phyloP scores from a whole-genome alignment of 2,329 filamentous ascomycete genomes.

The Venturia nashicola region DNA sequence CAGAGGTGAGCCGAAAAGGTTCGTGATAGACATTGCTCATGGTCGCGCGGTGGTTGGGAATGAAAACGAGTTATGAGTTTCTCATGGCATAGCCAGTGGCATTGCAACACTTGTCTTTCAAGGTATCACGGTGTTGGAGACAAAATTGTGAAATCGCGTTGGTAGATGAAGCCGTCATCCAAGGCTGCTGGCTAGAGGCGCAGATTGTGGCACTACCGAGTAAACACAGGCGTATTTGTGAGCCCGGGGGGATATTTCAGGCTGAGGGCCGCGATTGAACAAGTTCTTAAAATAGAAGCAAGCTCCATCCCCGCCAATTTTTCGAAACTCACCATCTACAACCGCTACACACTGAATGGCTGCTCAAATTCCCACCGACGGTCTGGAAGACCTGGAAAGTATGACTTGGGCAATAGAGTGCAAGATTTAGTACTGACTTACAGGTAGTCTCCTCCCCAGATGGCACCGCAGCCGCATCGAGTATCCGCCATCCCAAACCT shows the following conservation, averaged over 20 bases:
- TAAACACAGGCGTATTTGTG: not conserved
- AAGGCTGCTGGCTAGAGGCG: not conserved
- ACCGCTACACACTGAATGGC: not conserved
- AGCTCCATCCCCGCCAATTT: not conserved
- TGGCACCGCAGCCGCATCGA: conserved; percentile 14
- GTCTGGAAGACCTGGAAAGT: conserved; percentile 26
- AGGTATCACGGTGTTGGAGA: not conserved
- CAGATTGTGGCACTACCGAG: no score
- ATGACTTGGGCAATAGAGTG: conserved; percentile 11
- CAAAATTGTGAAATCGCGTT: not conserved
- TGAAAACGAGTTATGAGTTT: not conserved
- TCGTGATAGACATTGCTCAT: conserved; percentile 1
- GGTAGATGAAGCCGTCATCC: not conserved
- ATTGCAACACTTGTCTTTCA: not conserved
- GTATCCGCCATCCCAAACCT: conserved; percentile 13
- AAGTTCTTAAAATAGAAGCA: not conserved
- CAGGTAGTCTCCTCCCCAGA: conserved; percentile 24
- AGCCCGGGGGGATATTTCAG: not conserved
- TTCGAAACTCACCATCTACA: not conserved
- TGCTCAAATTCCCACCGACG: conserved; percentile 20
- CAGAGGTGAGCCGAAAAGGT: not conserved
- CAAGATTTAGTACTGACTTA: not conserved
- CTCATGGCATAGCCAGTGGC: not conserved
- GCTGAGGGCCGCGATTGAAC: not conserved
- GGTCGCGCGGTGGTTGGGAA: not conserved